Evolutionary conservation across 306 rosid species (phyloP), one percentile per base, ranked within the genome.

Genomic region (Urtica urens): DNA sequence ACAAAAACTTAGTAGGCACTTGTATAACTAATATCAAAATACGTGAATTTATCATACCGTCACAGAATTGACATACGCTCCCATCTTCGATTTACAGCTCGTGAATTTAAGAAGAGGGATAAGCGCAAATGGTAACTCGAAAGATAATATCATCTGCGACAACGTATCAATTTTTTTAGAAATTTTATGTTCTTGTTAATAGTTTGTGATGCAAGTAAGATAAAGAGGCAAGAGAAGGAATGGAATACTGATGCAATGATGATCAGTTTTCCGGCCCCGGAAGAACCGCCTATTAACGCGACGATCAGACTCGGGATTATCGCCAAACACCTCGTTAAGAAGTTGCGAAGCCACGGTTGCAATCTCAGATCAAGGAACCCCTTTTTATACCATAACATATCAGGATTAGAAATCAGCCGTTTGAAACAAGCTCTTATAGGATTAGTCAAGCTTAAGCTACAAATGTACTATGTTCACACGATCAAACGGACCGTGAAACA

Each of bases 71-170:
- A 60, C 99, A 51, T 79, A 47, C 17, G 34, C 24, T 10, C 99
- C 99, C 99, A 90, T 90, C 87, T 85, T 90, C 57, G 78, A 71
- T 72, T 77, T 51, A 67, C 94, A 61, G 69, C 94, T 85, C 21
- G 93, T 85, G 67, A 90, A 90, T 74, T 90, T 90, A 69, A 90
- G 86, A 60, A 90, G 99, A 15, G 95, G 95, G 65, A 90, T 66
- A 49, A 90, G 75, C 66, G 95, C 95, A 46, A 90, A 90, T 44
- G 99, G 95, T 47, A 90, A 94, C 69, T 79, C 95, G 75, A 90
- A 90, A 38, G 99, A 90, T 67, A 90, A 61, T 60, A 90, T 90
- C 99, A 90, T 85, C 99, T 90, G 78, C 51, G 57, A 34, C 4
- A 1, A 13, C 16, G n/a, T 12, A 12, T 18, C 4, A 18, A 14